These are phyloP conservation scores for Brassica rapa DNA, from an alignment of 345 rosid species.

Conservation along the genomic window DNA sequence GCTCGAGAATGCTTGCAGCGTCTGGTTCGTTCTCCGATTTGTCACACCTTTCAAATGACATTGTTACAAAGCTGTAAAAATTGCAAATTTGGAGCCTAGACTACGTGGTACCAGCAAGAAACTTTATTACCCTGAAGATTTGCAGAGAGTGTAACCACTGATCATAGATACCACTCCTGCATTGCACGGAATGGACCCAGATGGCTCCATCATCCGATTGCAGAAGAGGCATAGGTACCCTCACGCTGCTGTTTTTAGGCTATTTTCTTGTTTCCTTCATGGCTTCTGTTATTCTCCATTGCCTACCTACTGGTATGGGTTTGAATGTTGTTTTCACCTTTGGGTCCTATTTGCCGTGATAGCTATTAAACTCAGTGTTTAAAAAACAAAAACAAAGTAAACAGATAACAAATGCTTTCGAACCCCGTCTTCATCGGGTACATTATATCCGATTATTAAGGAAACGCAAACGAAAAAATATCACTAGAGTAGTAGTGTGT, in stretches of 20 bases:
- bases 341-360: neutral
- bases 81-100: too few species aligned
- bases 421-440: neutral
- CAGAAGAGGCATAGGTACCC: neutral
- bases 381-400: neutral
- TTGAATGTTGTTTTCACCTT: neutral
- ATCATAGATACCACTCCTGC: neutral
- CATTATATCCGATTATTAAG: neutral
- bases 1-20: too few species aligned
- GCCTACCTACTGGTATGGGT: too few species aligned
- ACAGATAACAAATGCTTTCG: neutral
- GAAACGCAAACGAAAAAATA: neutral
- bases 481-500: neutral
- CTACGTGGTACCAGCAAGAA: too few species aligned
- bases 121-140: neutral
- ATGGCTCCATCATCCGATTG: neutral
- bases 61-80: too few species aligned
- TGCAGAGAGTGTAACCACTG: neutral
- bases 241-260: too few species aligned
- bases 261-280: too few species aligned
- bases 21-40: too few species aligned
- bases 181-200: neutral
- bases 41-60: too few species aligned
- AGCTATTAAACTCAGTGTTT: neutral
- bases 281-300: too few species aligned